Conservation (phyloP, 306 rosid genomes). For the Ziziphus jujuba region DNA sequence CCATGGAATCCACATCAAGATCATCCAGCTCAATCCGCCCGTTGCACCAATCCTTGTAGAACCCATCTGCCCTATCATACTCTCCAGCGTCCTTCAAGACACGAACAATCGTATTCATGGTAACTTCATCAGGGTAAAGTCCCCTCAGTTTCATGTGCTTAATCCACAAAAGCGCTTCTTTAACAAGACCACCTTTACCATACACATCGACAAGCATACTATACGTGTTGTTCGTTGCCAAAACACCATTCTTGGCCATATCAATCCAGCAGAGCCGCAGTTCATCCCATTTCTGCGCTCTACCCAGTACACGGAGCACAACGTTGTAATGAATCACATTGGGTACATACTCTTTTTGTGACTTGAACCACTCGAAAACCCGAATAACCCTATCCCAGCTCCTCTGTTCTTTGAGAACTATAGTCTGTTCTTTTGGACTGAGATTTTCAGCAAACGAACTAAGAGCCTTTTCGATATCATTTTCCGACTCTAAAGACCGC, state of each 20-base stretch:
- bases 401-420: conserved; percentile 62
- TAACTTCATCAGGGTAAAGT: conserved; percentile 82
- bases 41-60: conserved; percentile 71
- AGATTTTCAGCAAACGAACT: conserved; percentile 37
- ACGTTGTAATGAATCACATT: conserved; percentile 90
- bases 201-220: conserved; percentile 82
- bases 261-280: conserved; percentile 77
- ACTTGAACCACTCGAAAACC: conserved; percentile 76
- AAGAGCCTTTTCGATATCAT: conserved; percentile 49
- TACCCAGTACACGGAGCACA: conserved; percentile 71
- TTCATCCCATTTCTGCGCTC: conserved; percentile 81
- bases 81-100: conserved; percentile 77
- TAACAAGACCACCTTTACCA: conserved; percentile 77
- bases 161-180: conserved; percentile 87
- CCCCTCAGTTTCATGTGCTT: conserved; percentile 75
- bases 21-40: conserved; percentile 71
- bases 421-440: conserved; percentile 63
- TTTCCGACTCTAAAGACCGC: conserved; percentile 36
- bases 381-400: conserved; percentile 58
- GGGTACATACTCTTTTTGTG: conserved; percentile 49
- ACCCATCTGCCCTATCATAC: conserved; percentile 67
- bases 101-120: conserved; percentile 79
- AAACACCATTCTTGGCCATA: conserved; percentile 65
- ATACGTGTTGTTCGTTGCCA: conserved; percentile 69
- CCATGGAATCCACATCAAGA: conserved; percentile 55